A percentile compares a stretch with the other conserved stretches of the same genome.
Evolutionary conservation across 164 flowering plant species (phyloP).

Genomic region (Stephania japonica): DNA sequence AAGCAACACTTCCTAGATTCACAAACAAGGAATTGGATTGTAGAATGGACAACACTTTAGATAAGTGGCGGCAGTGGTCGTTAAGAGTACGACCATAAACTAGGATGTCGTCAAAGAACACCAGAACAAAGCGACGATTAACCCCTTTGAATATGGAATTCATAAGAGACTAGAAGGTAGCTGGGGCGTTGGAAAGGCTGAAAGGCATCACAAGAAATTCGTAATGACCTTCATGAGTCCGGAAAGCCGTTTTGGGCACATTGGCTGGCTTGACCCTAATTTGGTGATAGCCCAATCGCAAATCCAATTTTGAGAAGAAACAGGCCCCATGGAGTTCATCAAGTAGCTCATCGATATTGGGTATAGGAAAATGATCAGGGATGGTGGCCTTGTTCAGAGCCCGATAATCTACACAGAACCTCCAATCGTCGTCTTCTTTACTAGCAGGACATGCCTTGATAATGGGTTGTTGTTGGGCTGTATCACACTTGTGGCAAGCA

Average conservation of each 20-base stretch:
- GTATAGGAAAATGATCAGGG: too few species aligned
- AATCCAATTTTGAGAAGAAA: too few species aligned
- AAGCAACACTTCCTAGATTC: not conserved
- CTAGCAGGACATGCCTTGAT: not conserved
- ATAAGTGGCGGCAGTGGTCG: not conserved
- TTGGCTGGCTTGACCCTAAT: too few species aligned
- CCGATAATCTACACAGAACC: too few species aligned
- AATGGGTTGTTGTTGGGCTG: not conserved
- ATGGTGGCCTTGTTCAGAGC: too few species aligned
- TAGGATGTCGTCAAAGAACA: conserved; percentile 1
- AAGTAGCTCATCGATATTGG: too few species aligned
- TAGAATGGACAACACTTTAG: not conserved
- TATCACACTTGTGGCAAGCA: not conserved
- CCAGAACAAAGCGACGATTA: not conserved
- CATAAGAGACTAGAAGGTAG: not conserved
- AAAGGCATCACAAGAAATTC: conserved; percentile 1
- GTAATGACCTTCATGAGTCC: too few species aligned
- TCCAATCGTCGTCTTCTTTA: not conserved
- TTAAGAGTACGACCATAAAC: not conserved
- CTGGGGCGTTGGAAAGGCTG: not conserved
- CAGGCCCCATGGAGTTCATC: too few species aligned
- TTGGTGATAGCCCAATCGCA: too few species aligned
- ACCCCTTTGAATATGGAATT: not conserved
- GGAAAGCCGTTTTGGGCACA: too few species aligned
- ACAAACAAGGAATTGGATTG: not conserved